Percentiles rank a stretch among this genome's conserved stretches.
Conservation (phyloP, 83 land plant species). For the Isoetes engelmannii region DNA sequence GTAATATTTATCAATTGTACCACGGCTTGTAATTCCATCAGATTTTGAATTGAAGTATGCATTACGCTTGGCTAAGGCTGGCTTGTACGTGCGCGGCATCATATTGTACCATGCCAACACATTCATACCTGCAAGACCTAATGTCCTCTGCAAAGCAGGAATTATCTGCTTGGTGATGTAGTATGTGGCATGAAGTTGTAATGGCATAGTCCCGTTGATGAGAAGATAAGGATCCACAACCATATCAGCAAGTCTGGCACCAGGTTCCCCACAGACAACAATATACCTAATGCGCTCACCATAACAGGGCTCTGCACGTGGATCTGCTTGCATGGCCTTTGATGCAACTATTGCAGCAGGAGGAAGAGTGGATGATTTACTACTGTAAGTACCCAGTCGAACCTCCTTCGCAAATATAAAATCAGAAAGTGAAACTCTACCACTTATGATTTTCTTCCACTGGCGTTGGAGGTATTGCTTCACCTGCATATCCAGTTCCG, state of each 20-base stretch:
- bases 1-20: constrained; percentile 81
- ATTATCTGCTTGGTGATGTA: constrained; percentile 95
- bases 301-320: constrained; percentile 86
- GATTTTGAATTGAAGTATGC: not conserved
- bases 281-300: constrained; percentile 85
- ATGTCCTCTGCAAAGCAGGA: constrained; percentile 82
- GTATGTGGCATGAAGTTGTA: constrained; percentile 71
- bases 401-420: constrained; percentile 96
- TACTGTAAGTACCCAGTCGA: constrained; percentile 80
- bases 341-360: constrained; percentile 94
- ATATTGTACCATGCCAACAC: constrained; percentile 63
- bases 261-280: constrained; percentile 89
- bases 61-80: constrained; percentile 43
- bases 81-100: constrained; percentile 60
- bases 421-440: constrained; percentile 69
- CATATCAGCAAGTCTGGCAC: constrained; percentile 83
- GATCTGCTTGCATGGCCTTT: constrained; percentile 80
- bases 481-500: constrained; percentile 37
- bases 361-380: constrained; percentile 59
- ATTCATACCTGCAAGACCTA: constrained; percentile 82
- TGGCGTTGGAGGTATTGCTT: constrained; percentile 74
- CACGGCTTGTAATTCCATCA: constrained; percentile 28
- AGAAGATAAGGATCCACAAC: constrained; percentile 79
- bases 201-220: constrained; percentile 45
- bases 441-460: constrained; percentile 68